Evolutionary conservation across 441 rosid species (phyloP).

Genomic region (Euphorbia celastroides): DNA sequence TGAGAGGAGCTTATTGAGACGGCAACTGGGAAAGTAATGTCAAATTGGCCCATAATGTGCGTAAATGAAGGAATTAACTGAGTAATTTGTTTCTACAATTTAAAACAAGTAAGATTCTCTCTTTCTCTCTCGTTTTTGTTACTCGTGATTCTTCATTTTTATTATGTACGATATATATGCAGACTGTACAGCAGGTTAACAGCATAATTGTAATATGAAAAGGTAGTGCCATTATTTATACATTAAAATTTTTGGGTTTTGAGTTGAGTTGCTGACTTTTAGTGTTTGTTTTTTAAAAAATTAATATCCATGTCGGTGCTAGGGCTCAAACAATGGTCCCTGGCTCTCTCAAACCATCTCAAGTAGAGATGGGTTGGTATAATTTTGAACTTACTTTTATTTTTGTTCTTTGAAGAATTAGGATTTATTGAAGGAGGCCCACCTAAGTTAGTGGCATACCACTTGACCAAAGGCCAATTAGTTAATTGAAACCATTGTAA

Average conservation of each 20-base stretch:
- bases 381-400: too few species aligned
- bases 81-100: background rate
- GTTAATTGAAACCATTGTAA: background rate
- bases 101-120: conserved; percentile 18
- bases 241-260: conserved; percentile 2
- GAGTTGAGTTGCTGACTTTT: background rate
- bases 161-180: conserved; percentile 4
- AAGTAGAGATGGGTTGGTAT: too few species aligned
- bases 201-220: conserved; percentile 16
- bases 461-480: background rate
- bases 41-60: background rate
- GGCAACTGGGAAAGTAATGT: too few species aligned
- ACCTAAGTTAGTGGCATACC: too few species aligned
- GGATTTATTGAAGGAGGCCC: too few species aligned
- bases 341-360: too few species aligned
- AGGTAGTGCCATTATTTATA: background rate
- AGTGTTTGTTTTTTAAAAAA: too few species aligned
- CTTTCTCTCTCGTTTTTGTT: conserved; percentile 2
- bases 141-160: background rate
- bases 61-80: background rate
- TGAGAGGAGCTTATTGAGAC: background rate
- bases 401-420: too few species aligned
- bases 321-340: too few species aligned
- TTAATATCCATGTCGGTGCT: too few species aligned
- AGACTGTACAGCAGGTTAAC: conserved; percentile 10